Conservation (phyloP, 345 rosid species). For the Bruguiera gymnorhiza region DNA sequence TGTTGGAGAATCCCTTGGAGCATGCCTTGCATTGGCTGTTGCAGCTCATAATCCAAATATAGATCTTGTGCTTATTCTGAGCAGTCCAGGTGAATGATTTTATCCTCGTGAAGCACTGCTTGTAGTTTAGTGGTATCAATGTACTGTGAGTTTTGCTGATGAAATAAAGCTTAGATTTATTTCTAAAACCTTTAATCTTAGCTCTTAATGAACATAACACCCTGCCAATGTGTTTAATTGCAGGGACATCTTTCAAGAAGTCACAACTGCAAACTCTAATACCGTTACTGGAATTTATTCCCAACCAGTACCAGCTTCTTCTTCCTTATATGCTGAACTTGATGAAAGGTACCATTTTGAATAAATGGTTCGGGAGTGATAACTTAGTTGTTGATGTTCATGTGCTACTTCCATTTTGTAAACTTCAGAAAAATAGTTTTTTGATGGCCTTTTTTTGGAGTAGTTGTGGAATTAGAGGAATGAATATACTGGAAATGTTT, state of each 20-base stretch:
- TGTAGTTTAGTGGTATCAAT: neutral
- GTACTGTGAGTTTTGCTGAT: neutral
- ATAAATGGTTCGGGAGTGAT: conserved; percentile 13
- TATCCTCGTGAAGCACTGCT: neutral
- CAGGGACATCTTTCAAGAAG: conserved; percentile 71
- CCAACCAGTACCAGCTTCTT: conserved; percentile 30
- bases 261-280: conserved; percentile 54
- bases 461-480: no score
- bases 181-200: neutral
- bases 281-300: conserved; percentile 53
- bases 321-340: conserved; percentile 36
- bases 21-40: conserved; percentile 66
- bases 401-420: neutral
- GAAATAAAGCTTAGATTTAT: neutral
- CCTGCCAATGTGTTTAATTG: conserved; percentile 20
- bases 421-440: neutral
- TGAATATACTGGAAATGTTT: no score
- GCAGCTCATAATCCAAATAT: conserved; percentile 60
- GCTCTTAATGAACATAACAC: neutral
- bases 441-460: no score
- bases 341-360: conserved; percentile 44
- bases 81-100: conserved; percentile 57
- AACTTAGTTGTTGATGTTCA: conserved; percentile 6
- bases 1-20: conserved; percentile 82
- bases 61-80: conserved; percentile 65